phyloP scores from a whole-genome alignment of 2,329 filamentous ascomycete genomes.

The Penicillium crustosum region DNA sequence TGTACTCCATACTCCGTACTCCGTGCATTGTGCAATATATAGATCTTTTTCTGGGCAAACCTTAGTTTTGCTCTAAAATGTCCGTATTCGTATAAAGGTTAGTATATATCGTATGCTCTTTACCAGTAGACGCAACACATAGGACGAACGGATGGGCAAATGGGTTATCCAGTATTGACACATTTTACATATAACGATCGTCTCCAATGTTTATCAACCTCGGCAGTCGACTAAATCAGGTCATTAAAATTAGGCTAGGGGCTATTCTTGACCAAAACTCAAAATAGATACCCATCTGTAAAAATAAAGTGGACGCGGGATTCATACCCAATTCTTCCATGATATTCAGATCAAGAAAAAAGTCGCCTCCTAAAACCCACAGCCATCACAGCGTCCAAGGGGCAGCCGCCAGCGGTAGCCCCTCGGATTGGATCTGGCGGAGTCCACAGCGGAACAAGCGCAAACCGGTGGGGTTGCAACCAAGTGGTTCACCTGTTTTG shows the following conservation, averaged over 20 bases:
- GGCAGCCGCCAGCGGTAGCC: conserved; percentile 4
- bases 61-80: background rate
- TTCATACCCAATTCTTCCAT: background rate
- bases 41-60: background rate
- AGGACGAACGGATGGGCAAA: background rate
- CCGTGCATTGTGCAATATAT: background rate
- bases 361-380: background rate
- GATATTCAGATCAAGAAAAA: background rate
- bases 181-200: background rate
- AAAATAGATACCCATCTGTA: background rate
- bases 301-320: background rate
- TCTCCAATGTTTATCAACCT: background rate
- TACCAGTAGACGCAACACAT: no score
- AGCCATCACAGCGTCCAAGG: conserved; percentile 10
- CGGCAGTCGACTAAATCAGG: background rate
- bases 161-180: background rate
- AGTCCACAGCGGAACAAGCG: conserved; percentile 21
- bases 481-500: conserved; percentile 2
- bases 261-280: background rate
- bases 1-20: background rate
- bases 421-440: conserved; percentile 20
- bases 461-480: conserved; percentile 24
- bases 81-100: background rate
- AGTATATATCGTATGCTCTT: no score
- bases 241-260: background rate